These are phyloP conservation scores for Hamamelis virginiana DNA, from an alignment of 164 flowering plant genomes.

Conservation along the genomic window DNA sequence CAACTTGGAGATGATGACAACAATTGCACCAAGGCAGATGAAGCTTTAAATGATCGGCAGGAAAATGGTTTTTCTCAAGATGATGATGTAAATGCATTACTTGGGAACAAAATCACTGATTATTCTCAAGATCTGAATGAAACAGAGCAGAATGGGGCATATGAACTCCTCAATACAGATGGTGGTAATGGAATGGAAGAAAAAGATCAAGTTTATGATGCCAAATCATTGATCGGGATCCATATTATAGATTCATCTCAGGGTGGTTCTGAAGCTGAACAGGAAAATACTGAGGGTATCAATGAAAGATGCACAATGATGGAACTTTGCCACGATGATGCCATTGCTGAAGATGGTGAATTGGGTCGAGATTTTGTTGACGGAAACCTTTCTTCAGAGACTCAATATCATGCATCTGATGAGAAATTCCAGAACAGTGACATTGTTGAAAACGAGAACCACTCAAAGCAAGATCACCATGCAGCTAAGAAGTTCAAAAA, in stretches of 20 bases:
- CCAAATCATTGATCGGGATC: slow-evolving; percentile 2
- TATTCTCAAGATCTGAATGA: not conserved
- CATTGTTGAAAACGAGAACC: not conserved
- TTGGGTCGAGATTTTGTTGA: slow-evolving; percentile 1
- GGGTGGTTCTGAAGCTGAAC: slow-evolving; percentile 1
- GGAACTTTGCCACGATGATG: slow-evolving; percentile 2
- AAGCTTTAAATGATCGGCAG: not conserved
- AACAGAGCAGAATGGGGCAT: not conserved
- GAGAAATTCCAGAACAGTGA: not conserved
- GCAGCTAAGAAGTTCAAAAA: slow-evolving; percentile 12
- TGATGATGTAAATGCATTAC: not conserved
- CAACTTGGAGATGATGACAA: slow-evolving; percentile 5
- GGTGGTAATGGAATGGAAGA: slow-evolving; percentile 2
- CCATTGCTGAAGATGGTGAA: not conserved
- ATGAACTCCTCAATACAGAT: not conserved
- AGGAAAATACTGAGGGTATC: slow-evolving; percentile 2
- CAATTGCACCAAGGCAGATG: slow-evolving; percentile 2
- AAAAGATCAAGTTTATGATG: not conserved
- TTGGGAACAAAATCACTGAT: not conserved
- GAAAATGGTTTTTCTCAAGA: not conserved
- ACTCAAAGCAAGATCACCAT: slow-evolving; percentile 3
- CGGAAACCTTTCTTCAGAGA: slow-evolving; percentile 3
- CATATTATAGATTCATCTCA: not conserved
- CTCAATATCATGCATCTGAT: slow-evolving; percentile 3
- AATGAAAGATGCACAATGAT: not conserved